phyloP scores from a whole-genome alignment of 371 early-diverging fungal species.

The Synchytrium microbalum region DNA sequence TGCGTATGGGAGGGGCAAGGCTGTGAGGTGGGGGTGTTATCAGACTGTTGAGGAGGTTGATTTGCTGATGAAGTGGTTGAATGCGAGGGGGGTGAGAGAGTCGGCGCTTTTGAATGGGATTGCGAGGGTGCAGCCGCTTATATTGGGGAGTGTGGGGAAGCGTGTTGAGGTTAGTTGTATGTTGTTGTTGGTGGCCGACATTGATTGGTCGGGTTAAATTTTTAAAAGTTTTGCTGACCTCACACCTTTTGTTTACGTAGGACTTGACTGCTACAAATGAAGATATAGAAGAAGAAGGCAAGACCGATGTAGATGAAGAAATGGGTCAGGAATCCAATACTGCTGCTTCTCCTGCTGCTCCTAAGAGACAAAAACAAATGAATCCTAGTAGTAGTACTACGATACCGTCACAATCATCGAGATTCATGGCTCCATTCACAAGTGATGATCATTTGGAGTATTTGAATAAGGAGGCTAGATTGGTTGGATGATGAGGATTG shows the following conservation, averaged over 20 bases:
- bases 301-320: too few relatives aligned
- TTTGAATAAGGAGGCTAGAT: not conserved
- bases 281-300: too few relatives aligned
- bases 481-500: too few relatives aligned
- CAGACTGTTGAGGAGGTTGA: conserved; percentile 56
- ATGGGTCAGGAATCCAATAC: too few relatives aligned
- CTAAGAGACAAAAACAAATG: not conserved
- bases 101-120: conserved; percentile 17
- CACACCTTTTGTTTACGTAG: not conserved
- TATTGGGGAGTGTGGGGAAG: not conserved
- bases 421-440: not conserved
- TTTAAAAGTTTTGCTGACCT: too few relatives aligned
- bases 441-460: not conserved
- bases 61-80: conserved; percentile 60
- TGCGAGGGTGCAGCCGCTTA: not conserved
- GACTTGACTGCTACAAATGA: not conserved
- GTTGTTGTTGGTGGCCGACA: not conserved
- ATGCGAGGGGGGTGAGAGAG: conserved; percentile 68
- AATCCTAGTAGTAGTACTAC: not conserved
- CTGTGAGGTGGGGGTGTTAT: conserved; percentile 55
- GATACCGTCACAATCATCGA: not conserved
- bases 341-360: not conserved
- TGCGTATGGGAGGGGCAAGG: conserved; percentile 20
- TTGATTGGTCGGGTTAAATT: not conserved
- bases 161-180: not conserved